Conservation (phyloP, 1,139 yeast species). For the Blastobotrys arbuscula region DNA sequence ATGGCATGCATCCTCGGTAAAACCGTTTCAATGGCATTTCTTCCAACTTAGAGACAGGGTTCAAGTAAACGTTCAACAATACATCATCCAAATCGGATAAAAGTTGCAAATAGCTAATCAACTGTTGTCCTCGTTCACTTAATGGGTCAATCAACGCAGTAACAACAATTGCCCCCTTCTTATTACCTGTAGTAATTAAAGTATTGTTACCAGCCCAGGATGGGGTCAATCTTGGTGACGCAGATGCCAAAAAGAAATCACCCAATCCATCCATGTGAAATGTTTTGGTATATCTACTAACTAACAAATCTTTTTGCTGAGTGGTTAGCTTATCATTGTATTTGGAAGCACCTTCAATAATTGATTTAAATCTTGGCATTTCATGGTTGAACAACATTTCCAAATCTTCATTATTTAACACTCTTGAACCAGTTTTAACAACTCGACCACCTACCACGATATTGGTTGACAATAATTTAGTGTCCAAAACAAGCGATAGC, state of each 20-base stretch:
- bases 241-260: conserved; percentile 14
- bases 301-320: conserved; percentile 13
- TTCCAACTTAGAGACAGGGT: conserved; percentile 47
- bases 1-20: conserved; percentile 46
- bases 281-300: conserved; percentile 20
- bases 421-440: conserved; percentile 3
- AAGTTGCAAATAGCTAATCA: conserved; percentile 47
- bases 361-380: conserved; percentile 22
- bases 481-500: not conserved
- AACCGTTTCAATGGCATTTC: conserved; percentile 52
- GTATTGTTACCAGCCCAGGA: conserved; percentile 19
- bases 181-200: conserved; percentile 22
- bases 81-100: conserved; percentile 38
- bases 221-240: conserved; percentile 18
- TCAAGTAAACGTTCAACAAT: conserved; percentile 48
- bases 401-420: conserved; percentile 17
- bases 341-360: conserved; percentile 16
- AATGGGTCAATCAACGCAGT: conserved; percentile 66
- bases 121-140: conserved; percentile 59
- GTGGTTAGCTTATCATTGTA: not conserved
- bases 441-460: conserved; percentile 20
- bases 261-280: conserved; percentile 18
- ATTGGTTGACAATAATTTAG: not conserved
- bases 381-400: conserved; percentile 27
- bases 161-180: conserved; percentile 39